Percentiles rank a stretch among this genome's conserved stretches.
These are phyloP conservation scores for Phaeosphaeria sp. DNA, from an alignment of 2,329 filamentous ascomycete species.

Conservation along the genomic window DNA sequence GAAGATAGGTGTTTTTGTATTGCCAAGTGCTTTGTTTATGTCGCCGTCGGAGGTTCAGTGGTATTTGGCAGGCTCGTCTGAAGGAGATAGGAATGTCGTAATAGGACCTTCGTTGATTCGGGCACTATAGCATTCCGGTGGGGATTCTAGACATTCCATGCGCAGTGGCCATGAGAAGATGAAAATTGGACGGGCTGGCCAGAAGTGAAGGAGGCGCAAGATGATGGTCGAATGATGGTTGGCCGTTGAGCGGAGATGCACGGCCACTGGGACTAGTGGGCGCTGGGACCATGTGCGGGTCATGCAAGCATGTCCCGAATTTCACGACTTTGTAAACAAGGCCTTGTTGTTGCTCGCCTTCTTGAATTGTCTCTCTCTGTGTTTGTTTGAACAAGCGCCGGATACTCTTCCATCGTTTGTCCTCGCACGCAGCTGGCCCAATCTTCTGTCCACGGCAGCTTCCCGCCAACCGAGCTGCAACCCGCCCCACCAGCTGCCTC, in stretches of 20 bases:
- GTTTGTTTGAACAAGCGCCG: conserved; percentile 5
- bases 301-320: conserved; percentile 20
- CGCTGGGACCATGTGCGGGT: background rate
- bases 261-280: conserved; percentile 13
- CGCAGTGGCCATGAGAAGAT: background rate
- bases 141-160: background rate
- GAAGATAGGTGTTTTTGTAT: background rate
- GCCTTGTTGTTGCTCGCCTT: conserved; percentile 24
- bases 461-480: conserved; percentile 6
- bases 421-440: background rate
- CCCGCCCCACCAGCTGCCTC: conserved; percentile 27
- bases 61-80: background rate
- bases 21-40: background rate
- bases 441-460: background rate
- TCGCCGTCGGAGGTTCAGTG: background rate
- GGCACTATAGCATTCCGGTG: background rate
- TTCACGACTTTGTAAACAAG: conserved; percentile 37
- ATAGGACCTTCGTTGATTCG: background rate
- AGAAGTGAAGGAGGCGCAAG: background rate
- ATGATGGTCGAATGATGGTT: background rate
- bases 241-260: background rate
- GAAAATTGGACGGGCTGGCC: background rate
- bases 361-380: conserved; percentile 20
- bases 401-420: background rate
- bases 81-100: background rate